A percentile compares a stretch with the other conserved stretches of the same genome.
These are phyloP conservation scores for Claviceps capensis DNA, from an alignment of 2,329 filamentous ascomycete genomes.

Conservation along the genomic window DNA sequence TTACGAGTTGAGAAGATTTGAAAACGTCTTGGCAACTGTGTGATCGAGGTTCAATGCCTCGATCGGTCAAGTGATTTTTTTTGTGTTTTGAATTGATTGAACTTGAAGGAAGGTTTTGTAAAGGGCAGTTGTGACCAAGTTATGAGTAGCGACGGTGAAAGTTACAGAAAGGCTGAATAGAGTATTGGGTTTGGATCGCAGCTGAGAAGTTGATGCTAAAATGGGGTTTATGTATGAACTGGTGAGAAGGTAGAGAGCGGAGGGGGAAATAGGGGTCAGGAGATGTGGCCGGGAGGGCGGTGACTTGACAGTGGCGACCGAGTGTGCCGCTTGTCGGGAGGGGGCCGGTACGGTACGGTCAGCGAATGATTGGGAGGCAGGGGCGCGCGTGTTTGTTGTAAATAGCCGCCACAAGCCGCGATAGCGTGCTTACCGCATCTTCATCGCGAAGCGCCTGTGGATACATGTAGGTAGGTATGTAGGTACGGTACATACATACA, in stretches of 20 bases:
- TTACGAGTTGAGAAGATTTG: slow-evolving; percentile 94
- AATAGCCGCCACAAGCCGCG: no score
- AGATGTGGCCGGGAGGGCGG: background rate
- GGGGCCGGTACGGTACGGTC: background rate
- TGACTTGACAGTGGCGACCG: slow-evolving; percentile 1
- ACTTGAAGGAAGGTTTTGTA: slow-evolving; percentile 2
- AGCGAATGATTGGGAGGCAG: no score
- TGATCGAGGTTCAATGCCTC: slow-evolving; percentile 43
- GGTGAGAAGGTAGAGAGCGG: background rate
- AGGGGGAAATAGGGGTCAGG: background rate
- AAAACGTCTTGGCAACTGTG: slow-evolving; percentile 83
- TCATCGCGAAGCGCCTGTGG: no score
- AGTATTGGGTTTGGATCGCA: background rate
- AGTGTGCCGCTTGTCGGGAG: background rate
- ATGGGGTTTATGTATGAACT: background rate
- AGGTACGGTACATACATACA: no score
- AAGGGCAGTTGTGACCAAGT: background rate
- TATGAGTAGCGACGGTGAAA: background rate
- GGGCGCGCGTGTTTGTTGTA: no score
- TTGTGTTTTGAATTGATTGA: background rate
- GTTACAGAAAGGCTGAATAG: background rate
- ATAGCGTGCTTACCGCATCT: no score
- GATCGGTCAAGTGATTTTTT: slow-evolving; percentile 25
- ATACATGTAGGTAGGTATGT: no score
- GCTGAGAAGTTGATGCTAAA: background rate